A percentile compares a stretch with the other conserved stretches of the same genome.
These are phyloP conservation scores for Chamaecrista fasciculata DNA, from an alignment of 306 rosid genomes.

Conservation along the genomic window DNA sequence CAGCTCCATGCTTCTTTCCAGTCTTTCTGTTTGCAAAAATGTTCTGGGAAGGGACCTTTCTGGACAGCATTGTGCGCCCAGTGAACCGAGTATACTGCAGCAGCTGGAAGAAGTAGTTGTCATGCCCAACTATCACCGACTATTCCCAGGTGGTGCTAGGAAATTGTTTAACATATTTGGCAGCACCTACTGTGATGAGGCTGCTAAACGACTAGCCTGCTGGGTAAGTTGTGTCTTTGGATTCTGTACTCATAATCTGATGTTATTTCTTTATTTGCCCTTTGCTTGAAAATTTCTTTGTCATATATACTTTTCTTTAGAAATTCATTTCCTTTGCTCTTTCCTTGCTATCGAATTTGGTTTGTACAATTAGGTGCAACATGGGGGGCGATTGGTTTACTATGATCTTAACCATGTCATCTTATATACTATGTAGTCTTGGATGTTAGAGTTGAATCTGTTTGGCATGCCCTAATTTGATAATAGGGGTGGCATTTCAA, in stretches of 20 bases:
- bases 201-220: constrained; percentile 94
- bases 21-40: constrained; percentile 76
- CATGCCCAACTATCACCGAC: constrained; percentile 89
- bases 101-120: constrained; percentile 97
- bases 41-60: constrained; percentile 70
- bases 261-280: background rate
- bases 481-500: too few species aligned
- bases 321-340: background rate
- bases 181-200: constrained; percentile 78
- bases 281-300: background rate
- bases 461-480: too few species aligned
- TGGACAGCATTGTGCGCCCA: constrained; percentile 97
- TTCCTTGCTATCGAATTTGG: background rate
- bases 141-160: constrained; percentile 95
- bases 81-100: constrained; percentile 87
- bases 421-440: too few species aligned
- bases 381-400: too few species aligned
- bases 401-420: too few species aligned
- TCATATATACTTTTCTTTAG: background rate
- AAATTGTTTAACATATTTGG: constrained; percentile 83
- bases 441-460: too few species aligned
- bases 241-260: background rate
- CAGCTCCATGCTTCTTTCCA: constrained; percentile 74
- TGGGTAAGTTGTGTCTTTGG: constrained; percentile 57
- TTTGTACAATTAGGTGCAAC: too few species aligned